Percentiles rank a stretch among this genome's conserved stretches.
These are phyloP conservation scores for Oryza brachyantha DNA, from an alignment of 176 grass and related monocot species.

Conservation along the genomic window DNA sequence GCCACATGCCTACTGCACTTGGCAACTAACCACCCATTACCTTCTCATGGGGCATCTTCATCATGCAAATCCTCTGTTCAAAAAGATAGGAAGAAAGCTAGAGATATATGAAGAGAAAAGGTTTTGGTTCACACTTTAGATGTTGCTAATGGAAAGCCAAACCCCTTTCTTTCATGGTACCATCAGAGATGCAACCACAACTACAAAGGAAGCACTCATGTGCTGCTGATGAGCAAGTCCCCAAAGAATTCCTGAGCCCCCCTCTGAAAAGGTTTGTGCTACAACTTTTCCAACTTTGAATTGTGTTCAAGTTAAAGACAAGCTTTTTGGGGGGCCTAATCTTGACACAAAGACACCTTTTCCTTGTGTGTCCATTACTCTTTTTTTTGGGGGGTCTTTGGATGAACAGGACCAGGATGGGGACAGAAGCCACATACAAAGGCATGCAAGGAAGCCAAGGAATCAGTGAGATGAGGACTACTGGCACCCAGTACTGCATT, in stretches of 20 bases:
- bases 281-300: conserved; percentile 28
- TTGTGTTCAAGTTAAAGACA: conserved; percentile 33
- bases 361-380: conserved; percentile 21
- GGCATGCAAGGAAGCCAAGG: conserved; percentile 64
- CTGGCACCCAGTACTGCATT: conserved; percentile 55
- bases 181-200: conserved; percentile 42
- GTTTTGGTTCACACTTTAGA: conserved; percentile 36
- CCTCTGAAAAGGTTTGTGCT: conserved; percentile 83
- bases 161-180: conserved; percentile 50
- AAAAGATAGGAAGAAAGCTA: neutral
- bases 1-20: conserved; percentile 32
- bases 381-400: conserved; percentile 25
- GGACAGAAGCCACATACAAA: conserved; percentile 45
- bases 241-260: conserved; percentile 61
- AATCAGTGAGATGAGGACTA: conserved; percentile 46
- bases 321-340: conserved; percentile 41
- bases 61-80: conserved; percentile 15
- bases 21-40: conserved; percentile 23
- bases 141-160: conserved; percentile 65
- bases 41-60: conserved; percentile 4
- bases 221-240: conserved; percentile 67
- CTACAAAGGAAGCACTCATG: conserved; percentile 65
- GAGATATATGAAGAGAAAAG: neutral
- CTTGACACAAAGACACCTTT: conserved; percentile 45
- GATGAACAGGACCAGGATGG: conserved; percentile 55